Percentiles rank a stretch among this genome's conserved stretches.
These are phyloP conservation scores for Scorias spongiosa DNA, from an alignment of 2,329 filamentous ascomycete genomes.

Conservation along the genomic window DNA sequence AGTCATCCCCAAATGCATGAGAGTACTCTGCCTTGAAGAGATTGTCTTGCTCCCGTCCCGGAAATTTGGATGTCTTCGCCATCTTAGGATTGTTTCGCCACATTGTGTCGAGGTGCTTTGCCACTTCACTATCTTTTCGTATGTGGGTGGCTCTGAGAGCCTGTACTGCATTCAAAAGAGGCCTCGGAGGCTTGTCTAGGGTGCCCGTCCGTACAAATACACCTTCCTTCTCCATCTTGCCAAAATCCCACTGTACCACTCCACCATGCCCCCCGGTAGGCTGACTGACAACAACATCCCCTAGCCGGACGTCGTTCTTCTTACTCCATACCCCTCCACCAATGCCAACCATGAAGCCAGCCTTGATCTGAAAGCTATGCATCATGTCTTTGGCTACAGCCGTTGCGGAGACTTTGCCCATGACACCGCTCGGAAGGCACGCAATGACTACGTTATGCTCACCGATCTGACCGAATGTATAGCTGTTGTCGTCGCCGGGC, in stretches of 20 bases:
- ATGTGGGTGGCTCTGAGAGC: not conserved
- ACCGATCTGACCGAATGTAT: not conserved
- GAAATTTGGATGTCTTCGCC: not conserved
- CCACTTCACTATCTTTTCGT: not conserved
- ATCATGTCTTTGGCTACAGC: not conserved
- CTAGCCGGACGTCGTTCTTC: slow-evolving; percentile 11
- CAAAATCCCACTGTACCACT: slow-evolving; percentile 8
- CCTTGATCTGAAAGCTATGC: not conserved
- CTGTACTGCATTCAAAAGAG: not conserved
- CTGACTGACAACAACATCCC: slow-evolving; percentile 12
- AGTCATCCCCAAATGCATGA: not conserved
- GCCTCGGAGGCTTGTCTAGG: not conserved
- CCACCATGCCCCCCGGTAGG: slow-evolving; percentile 3
- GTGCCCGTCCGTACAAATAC: not conserved
- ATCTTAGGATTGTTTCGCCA: not conserved
- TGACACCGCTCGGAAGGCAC: not conserved
- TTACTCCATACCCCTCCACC: slow-evolving; percentile 10
- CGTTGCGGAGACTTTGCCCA: not conserved
- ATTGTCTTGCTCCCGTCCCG: not conserved
- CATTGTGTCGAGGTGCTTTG: not conserved
- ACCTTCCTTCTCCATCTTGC: slow-evolving; percentile 1
- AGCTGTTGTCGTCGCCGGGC: not conserved
- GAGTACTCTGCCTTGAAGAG: not conserved
- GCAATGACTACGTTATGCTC: not conserved
- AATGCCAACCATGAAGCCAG: slow-evolving; percentile 12